Percentiles rank a stretch among this genome's conserved stretches.
Evolutionary conservation across 441 rosid genomes (phyloP).

Genomic region (Brassica hybrid): DNA sequence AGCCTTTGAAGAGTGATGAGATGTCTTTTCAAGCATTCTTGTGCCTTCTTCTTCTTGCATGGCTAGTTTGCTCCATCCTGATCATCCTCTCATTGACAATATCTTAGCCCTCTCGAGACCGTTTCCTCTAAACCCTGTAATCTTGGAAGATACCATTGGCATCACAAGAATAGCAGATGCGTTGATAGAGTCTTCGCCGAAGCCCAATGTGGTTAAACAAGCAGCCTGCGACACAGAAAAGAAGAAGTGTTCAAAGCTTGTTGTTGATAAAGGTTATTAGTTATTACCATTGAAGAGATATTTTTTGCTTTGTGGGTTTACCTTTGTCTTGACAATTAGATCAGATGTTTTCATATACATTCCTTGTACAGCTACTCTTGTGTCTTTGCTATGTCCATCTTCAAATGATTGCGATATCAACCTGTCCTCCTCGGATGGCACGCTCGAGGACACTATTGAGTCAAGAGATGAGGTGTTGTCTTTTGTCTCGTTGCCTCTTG

Average conservation of each 20-base stretch:
- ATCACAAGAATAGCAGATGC: conserved; percentile 93
- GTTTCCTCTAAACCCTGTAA: conserved; percentile 85
- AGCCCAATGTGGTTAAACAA: conserved; percentile 68
- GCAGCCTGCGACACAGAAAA: conserved; percentile 60
- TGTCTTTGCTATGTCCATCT: conserved; percentile 62
- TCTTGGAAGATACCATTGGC: conserved; percentile 97
- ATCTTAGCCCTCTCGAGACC: conserved; percentile 68
- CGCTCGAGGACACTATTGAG: conserved; percentile 35
- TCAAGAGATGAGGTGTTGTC: conserved; percentile 58
- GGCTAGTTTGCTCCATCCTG: conserved; percentile 66
- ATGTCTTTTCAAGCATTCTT: conserved; percentile 46
- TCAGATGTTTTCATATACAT: conserved; percentile 56
- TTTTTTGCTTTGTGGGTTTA: conserved; percentile 37
- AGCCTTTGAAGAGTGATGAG: conserved; percentile 38
- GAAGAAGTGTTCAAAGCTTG: not conserved
- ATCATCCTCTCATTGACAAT: conserved; percentile 61
- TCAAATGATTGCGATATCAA: conserved; percentile 55
- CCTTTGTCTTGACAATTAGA: conserved; percentile 80
- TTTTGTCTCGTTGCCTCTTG: conserved; percentile 80
- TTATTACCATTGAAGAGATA: not conserved
- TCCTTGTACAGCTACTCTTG: conserved; percentile 65
- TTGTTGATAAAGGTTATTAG: not conserved
- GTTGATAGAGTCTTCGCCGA: conserved; percentile 87
- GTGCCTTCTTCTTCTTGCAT: conserved; percentile 48
- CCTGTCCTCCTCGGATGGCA: conserved; percentile 78